Evolutionary conservation across 148 eudicot genomes (phyloP).

Genomic region (Nepenthes gracilis): DNA sequence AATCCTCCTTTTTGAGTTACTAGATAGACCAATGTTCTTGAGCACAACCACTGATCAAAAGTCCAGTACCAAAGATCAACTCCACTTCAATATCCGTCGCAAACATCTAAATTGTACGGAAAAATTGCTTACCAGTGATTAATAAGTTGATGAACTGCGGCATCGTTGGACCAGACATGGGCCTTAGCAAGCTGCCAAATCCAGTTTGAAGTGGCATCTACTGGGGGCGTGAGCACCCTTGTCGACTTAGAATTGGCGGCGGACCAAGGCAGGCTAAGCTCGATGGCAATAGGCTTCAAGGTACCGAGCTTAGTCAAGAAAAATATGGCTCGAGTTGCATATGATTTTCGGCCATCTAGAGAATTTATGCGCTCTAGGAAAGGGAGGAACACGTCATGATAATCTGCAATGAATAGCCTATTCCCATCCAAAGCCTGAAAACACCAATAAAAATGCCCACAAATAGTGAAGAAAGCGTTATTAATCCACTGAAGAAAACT

Average conservation of each 20-base stretch:
- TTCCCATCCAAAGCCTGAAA: conserved; percentile 73
- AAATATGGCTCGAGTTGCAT: conserved; percentile 76
- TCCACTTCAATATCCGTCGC: background rate
- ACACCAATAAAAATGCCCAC: background rate
- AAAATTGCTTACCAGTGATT: conserved; percentile 59
- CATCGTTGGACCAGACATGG: conserved; percentile 91
- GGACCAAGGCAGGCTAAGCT: conserved; percentile 57
- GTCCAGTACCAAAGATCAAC: background rate
- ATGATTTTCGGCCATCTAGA: conserved; percentile 72
- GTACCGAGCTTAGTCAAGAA: conserved; percentile 65
- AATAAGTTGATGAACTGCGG: conserved; percentile 87
- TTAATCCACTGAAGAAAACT: background rate
- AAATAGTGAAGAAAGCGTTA: background rate
- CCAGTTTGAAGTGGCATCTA: conserved; percentile 78
- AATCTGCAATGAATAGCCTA: conserved; percentile 64
- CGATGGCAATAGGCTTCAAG: conserved; percentile 91
- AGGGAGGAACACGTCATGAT: conserved; percentile 83
- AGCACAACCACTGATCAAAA: too few species aligned
- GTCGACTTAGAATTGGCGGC: conserved; percentile 44
- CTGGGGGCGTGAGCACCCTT: conserved; percentile 71
- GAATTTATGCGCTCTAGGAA: conserved; percentile 71
- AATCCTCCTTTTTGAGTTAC: too few species aligned
- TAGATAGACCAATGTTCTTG: too few species aligned
- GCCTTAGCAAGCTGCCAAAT: conserved; percentile 86
- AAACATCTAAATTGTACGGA: background rate